Evolutionary conservation across 257 asterid genomes (phyloP).

Genomic region (Ophiorrhiza pumila): DNA sequence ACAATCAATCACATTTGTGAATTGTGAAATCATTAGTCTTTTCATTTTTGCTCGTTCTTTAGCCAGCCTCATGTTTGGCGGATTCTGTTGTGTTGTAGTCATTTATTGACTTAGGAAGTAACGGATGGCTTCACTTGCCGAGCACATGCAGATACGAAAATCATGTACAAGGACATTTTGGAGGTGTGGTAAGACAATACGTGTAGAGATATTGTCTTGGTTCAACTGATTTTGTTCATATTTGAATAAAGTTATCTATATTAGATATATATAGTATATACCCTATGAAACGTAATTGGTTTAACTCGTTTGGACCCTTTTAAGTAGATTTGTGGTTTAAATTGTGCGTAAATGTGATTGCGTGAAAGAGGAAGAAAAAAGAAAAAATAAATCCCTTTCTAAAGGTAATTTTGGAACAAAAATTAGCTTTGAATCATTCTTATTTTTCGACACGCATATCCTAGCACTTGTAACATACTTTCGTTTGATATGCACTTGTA

Average conservation of each 20-base stretch:
- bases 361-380: too few relatives aligned
- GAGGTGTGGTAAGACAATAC: not conserved
- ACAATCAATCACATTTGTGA: not conserved
- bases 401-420: too few relatives aligned
- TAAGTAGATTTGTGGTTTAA: too few relatives aligned
- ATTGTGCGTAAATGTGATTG: too few relatives aligned
- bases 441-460: too few relatives aligned
- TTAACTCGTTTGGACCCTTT: too few relatives aligned
- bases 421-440: too few relatives aligned
- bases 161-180: not conserved
- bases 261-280: too few relatives aligned
- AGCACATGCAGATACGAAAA: not conserved
- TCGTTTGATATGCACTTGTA: too few relatives aligned
- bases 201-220: not conserved
- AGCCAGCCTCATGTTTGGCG: not conserved
- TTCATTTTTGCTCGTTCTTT: not conserved
- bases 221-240: not conserved
- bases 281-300: too few relatives aligned
- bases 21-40: not conserved
- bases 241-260: not conserved
- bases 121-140: not conserved
- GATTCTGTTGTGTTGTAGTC: not conserved
- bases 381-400: too few relatives aligned
- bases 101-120: not conserved
- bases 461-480: too few relatives aligned